phyloP scores from a whole-genome alignment of 257 asterid species.

The Solanum habrochaites region DNA sequence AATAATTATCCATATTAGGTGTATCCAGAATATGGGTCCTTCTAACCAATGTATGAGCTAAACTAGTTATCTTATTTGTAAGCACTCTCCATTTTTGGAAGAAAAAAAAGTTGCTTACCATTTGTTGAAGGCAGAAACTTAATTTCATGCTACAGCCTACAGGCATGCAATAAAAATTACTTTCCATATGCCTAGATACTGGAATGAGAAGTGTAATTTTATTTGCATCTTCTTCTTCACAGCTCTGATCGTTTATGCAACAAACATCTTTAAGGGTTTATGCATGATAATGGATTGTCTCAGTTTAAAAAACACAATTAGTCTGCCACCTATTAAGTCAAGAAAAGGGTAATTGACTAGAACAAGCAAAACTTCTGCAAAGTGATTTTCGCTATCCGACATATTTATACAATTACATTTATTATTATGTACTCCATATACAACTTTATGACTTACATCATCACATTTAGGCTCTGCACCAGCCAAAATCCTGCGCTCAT shows the following conservation, averaged over 20 bases:
- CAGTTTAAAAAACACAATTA: neutral
- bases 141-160: neutral
- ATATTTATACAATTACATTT: neutral
- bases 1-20: neutral
- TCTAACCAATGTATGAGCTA: neutral
- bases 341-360: neutral
- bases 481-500: constrained; percentile 36
- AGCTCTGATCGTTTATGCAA: neutral
- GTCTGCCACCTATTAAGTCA: neutral
- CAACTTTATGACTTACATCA: constrained; percentile 20
- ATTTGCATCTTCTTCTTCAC: neutral
- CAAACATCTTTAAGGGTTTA: neutral
- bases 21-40: neutral
- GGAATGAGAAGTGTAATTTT: neutral
- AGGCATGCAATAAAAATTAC: neutral
- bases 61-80: neutral
- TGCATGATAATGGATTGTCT: neutral
- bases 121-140: neutral
- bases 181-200: neutral
- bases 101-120: neutral
- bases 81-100: neutral
- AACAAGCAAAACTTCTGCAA: neutral
- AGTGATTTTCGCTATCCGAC: neutral
- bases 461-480: constrained; percentile 20
- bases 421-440: neutral